These are phyloP conservation scores for Anthracocystis walkeri DNA, from an alignment of 1,284 basidiomycete species.

Conservation along the genomic window DNA sequence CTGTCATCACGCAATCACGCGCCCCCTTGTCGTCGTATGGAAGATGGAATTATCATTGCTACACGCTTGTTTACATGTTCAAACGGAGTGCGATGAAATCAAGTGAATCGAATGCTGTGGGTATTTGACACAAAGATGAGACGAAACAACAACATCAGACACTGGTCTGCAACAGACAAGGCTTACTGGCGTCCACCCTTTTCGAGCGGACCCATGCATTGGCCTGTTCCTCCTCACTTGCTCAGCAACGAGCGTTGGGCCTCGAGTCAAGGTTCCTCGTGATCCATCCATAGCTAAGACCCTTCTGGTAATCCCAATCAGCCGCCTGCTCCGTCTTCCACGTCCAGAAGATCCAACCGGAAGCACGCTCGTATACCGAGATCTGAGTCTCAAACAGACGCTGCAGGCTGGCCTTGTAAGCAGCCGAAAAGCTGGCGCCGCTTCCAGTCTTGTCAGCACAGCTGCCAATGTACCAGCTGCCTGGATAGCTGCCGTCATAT, in stretches of 20 bases:
- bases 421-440: slow-evolving; percentile 78
- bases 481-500: slow-evolving; percentile 79
- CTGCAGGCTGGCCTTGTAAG: slow-evolving; percentile 85
- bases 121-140: background rate
- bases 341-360: slow-evolving; percentile 85
- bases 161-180: background rate
- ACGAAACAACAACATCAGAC: background rate
- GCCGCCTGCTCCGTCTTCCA: slow-evolving; percentile 77
- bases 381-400: slow-evolving; percentile 86
- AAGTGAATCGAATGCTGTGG: background rate
- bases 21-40: too few relatives aligned
- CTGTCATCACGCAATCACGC: background rate
- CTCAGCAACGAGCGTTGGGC: slow-evolving; percentile 51
- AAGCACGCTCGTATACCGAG: slow-evolving; percentile 68
- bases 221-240: background rate
- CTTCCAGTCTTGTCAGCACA: slow-evolving; percentile 81
- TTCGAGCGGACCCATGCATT: slow-evolving; percentile 7
- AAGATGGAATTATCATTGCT: background rate
- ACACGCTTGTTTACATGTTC: background rate
- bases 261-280: slow-evolving; percentile 42
- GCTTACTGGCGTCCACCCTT: slow-evolving; percentile 7
- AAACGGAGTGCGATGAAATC: slow-evolving; percentile 1
- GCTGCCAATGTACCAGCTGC: slow-evolving; percentile 74
- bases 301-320: slow-evolving; percentile 68
- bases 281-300: slow-evolving; percentile 66